Percentiles rank a stretch among this genome's conserved stretches.
Evolutionary conservation across 2,329 filamentous ascomycete genomes (phyloP).

Genomic region (Colletotrichum eremochloae): DNA sequence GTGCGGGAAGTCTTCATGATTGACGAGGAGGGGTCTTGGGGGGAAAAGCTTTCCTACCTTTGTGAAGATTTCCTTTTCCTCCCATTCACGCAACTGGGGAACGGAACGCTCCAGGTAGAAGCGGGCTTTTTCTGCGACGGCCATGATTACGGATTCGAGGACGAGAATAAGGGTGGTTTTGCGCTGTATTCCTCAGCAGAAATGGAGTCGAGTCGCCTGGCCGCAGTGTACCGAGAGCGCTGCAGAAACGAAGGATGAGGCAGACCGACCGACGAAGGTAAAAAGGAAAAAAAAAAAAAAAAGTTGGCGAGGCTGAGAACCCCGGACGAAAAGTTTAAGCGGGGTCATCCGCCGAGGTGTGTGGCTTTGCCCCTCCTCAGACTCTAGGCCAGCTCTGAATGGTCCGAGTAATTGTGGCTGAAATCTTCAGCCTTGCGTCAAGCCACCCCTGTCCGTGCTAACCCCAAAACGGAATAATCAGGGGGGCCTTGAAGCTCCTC

Average conservation of each 20-base stretch:
- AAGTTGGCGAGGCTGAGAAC: slow-evolving; percentile 42
- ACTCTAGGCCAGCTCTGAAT: background rate
- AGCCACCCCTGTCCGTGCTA: background rate
- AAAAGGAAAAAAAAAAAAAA: slow-evolving; percentile 40
- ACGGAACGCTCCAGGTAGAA: slow-evolving; percentile 95
- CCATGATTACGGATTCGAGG: background rate
- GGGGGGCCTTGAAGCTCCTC: background rate
- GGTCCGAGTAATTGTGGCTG: background rate
- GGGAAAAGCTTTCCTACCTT: slow-evolving; percentile 63
- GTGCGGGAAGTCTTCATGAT: background rate
- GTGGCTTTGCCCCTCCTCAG: background rate
- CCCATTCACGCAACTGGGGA: slow-evolving; percentile 91
- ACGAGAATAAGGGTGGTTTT: background rate
- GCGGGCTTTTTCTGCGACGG: slow-evolving; percentile 89
- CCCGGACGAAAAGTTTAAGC: slow-evolving; percentile 28
- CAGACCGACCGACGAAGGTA: background rate
- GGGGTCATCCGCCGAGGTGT: slow-evolving; percentile 13
- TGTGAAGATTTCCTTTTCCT: slow-evolving; percentile 91
- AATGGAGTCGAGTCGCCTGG: slow-evolving; percentile 10
- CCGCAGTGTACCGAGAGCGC: slow-evolving; percentile 11
- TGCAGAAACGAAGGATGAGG: slow-evolving; percentile 15
- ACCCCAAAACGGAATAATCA: slow-evolving; percentile 1
- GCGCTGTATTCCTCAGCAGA: background rate
- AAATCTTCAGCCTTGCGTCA: slow-evolving; percentile 32
- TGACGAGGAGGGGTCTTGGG: background rate